A percentile compares a stretch with the other conserved stretches of the same genome.
phyloP scores from a whole-genome alignment of 2,329 filamentous ascomycete genomes.

The Cladosporium sp. region DNA sequence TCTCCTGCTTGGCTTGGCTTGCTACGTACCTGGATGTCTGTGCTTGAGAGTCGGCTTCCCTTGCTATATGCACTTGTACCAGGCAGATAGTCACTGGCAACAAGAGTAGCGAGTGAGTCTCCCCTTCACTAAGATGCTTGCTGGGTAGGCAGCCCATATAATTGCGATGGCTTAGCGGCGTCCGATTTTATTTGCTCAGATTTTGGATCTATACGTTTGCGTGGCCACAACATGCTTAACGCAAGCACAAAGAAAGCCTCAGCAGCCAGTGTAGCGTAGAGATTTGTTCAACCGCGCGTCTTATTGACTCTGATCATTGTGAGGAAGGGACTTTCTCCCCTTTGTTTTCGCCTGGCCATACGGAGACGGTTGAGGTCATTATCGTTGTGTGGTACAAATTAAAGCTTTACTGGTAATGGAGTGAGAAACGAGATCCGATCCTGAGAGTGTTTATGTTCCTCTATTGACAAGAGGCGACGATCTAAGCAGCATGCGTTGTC shows the following conservation, averaged over 20 bases:
- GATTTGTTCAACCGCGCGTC: background rate
- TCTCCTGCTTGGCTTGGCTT: too few species aligned
- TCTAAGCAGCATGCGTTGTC: background rate
- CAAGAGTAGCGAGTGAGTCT: background rate
- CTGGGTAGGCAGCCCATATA: background rate
- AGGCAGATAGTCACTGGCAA: too few species aligned
- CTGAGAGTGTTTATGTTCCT: background rate
- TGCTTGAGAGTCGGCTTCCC: too few species aligned
- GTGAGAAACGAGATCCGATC: too few species aligned
- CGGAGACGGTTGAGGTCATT: background rate
- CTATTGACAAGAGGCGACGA: background rate
- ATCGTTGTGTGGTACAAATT: too few species aligned
- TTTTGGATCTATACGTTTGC: background rate
- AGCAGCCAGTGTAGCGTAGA: background rate
- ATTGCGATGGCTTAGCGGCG: background rate
- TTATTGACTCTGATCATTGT: background rate
- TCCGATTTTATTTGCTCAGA: background rate
- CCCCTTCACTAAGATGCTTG: background rate
- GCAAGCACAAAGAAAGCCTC: background rate
- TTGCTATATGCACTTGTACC: too few species aligned
- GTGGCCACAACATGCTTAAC: background rate
- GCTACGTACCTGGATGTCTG: too few species aligned
- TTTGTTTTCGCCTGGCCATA: background rate
- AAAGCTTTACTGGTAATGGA: too few species aligned
- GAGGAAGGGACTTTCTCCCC: background rate